A percentile compares a stretch with the other conserved stretches of the same genome.
Conservation (phyloP, 78 protist species). For the Protostelium mycophagum region DNA sequence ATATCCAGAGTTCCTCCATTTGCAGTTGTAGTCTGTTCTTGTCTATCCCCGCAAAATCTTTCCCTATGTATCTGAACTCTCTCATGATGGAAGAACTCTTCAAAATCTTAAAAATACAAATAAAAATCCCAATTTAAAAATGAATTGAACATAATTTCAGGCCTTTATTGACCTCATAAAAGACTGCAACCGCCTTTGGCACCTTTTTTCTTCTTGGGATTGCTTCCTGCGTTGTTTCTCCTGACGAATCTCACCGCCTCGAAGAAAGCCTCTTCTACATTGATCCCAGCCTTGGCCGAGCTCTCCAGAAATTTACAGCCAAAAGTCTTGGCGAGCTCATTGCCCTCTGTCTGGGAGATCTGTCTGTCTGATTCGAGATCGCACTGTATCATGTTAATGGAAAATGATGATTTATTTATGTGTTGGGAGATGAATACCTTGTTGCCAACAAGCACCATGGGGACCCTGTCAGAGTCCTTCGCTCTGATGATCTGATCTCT, state of each 20-base stretch:
- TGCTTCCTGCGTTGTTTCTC: not conserved
- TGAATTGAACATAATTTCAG: too few species aligned
- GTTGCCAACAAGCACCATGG: conserved; percentile 72
- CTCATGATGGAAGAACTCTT: too few species aligned
- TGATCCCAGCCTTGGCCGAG: conserved; percentile 63
- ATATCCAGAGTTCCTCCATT: too few species aligned
- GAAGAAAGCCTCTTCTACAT: conserved; percentile 71
- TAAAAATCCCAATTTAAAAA: too few species aligned
- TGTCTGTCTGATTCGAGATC: conserved; percentile 35
- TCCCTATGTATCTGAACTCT: too few species aligned
- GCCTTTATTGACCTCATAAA: too few species aligned
- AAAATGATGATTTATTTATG: not conserved
- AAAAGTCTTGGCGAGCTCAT: conserved; percentile 34
- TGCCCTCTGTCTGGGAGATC: conserved; percentile 33
- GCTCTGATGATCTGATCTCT: conserved; percentile 73
- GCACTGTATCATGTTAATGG: not conserved
- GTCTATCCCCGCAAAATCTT: too few species aligned
- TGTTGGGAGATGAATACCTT: too few species aligned
- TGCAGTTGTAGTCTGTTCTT: too few species aligned
- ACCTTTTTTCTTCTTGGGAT: not conserved
- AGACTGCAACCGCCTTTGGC: too few species aligned
- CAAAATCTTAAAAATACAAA: too few species aligned
- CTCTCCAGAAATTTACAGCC: conserved; percentile 61
- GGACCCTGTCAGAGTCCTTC: conserved; percentile 39
- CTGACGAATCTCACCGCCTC: conserved; percentile 23